phyloP scores from a whole-genome alignment of 306 rosid genomes.

The Inga laurina region DNA sequence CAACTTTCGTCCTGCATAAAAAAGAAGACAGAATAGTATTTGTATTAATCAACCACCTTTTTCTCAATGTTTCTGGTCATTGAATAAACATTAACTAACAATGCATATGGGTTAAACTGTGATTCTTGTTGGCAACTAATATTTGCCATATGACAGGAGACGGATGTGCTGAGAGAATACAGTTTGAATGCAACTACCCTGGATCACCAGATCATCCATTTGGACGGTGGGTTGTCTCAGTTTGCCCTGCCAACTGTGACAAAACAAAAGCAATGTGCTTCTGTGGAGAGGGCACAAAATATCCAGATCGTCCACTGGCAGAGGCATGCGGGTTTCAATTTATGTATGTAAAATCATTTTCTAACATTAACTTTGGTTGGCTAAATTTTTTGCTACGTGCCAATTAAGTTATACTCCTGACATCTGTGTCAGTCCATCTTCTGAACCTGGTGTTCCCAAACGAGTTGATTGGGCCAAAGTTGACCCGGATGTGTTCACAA shows the following conservation, averaged over 20 bases:
- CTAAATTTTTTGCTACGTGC: conserved; percentile 17
- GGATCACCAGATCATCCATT: conserved; percentile 59
- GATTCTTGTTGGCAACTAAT: conserved; percentile 15
- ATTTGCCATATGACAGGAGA: conserved; percentile 60
- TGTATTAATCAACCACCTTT: not conserved
- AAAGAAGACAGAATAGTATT: not conserved
- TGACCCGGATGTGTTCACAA: conserved; percentile 77
- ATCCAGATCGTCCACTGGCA: conserved; percentile 91
- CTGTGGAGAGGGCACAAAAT: conserved; percentile 96
- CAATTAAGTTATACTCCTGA: conserved; percentile 19
- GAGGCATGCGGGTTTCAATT: conserved; percentile 91
- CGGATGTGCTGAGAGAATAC: conserved; percentile 66
- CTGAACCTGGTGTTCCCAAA: conserved; percentile 68
- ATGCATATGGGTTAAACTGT: conserved; percentile 20
- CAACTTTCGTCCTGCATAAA: conserved; percentile 7
- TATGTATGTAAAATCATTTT: conserved; percentile 53
- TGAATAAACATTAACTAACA: not conserved
- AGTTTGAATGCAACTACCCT: conserved; percentile 72
- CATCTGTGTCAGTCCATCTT: conserved; percentile 61
- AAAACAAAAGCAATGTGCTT: conserved; percentile 94
- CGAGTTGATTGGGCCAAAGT: conserved; percentile 67
- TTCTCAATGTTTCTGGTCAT: conserved; percentile 21
- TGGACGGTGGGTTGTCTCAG: conserved; percentile 93
- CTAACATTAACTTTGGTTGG: conserved; percentile 26
- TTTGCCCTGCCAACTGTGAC: conserved; percentile 90